phyloP scores from a whole-genome alignment of 257 asterid genomes.

The Solanum microdontum region DNA sequence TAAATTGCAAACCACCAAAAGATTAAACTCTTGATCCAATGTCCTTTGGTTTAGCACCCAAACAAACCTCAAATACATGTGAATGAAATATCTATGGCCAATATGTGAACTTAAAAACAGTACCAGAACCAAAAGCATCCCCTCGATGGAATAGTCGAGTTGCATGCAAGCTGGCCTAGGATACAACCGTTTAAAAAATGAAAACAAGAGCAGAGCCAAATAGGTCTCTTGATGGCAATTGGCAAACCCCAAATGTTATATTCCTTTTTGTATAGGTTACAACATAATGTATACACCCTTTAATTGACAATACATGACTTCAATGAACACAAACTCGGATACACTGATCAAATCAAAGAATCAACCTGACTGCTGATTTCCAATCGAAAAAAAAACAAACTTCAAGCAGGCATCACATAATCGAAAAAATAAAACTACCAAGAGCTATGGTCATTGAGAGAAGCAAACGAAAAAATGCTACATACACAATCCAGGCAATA shows the following conservation, averaged over 20 bases:
- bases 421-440: neutral
- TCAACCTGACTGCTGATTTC: constrained; percentile 6
- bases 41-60: neutral
- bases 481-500: constrained; percentile 6
- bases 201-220: neutral
- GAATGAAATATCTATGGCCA: neutral
- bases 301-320: neutral
- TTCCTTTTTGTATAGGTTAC: neutral
- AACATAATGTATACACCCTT: constrained; percentile 5
- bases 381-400: constrained; percentile 4
- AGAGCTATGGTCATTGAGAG: neutral
- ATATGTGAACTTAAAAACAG: neutral
- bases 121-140: neutral
- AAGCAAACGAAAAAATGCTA: neutral
- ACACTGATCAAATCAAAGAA: constrained; percentile 6
- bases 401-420: constrained; percentile 8
- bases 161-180: neutral
- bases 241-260: neutral
- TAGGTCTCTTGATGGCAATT: neutral
- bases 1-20: neutral
- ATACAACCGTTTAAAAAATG: neutral
- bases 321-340: constrained; percentile 3
- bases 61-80: neutral
- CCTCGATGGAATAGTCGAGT: neutral
- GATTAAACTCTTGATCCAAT: neutral